Evolutionary conservation across 2,329 filamentous ascomycete genomes (phyloP).

Genomic region (Stemphylium lycopersici): DNA sequence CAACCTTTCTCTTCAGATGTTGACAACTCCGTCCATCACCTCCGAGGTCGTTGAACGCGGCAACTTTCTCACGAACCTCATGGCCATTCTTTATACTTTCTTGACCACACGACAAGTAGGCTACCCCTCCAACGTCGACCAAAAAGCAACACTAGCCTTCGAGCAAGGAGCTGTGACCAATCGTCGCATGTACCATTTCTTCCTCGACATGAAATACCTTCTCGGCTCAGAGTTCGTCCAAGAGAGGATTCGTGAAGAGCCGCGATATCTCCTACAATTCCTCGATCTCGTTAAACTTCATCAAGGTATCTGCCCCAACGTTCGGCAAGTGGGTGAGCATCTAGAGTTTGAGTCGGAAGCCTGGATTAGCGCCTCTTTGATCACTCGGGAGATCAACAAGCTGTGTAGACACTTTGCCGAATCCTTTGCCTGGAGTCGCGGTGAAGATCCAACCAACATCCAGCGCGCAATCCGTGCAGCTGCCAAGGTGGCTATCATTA

Average conservation of each 20-base stretch:
- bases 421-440: slow-evolving; percentile 74
- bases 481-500: slow-evolving; percentile 83
- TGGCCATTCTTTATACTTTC: slow-evolving; percentile 97
- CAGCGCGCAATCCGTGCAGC: slow-evolving; percentile 73
- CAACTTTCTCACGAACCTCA: slow-evolving; percentile 92
- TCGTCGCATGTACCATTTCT: slow-evolving; percentile 95
- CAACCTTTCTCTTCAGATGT: slow-evolving; percentile 93
- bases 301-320: slow-evolving; percentile 95
- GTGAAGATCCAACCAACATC: slow-evolving; percentile 71
- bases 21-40: slow-evolving; percentile 95
- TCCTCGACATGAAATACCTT: slow-evolving; percentile 89
- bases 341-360: slow-evolving; percentile 98
- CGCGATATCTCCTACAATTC: slow-evolving; percentile 90
- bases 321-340: slow-evolving; percentile 90
- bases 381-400: slow-evolving; percentile 93
- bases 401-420: slow-evolving; percentile 88
- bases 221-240: slow-evolving; percentile 89
- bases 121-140: slow-evolving; percentile 86
- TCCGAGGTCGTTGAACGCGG: slow-evolving; percentile 92
- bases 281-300: slow-evolving; percentile 94
- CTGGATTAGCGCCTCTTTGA: slow-evolving; percentile 94
- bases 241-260: slow-evolving; percentile 79
- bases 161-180: slow-evolving; percentile 96
- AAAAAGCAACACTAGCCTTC: slow-evolving; percentile 85
- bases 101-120: slow-evolving; percentile 94